A percentile compares a stretch with the other conserved stretches of the same genome.
These are phyloP conservation scores for Suhomyces sp. DNA, from an alignment of 805 yeast species.

Conservation along the genomic window DNA sequence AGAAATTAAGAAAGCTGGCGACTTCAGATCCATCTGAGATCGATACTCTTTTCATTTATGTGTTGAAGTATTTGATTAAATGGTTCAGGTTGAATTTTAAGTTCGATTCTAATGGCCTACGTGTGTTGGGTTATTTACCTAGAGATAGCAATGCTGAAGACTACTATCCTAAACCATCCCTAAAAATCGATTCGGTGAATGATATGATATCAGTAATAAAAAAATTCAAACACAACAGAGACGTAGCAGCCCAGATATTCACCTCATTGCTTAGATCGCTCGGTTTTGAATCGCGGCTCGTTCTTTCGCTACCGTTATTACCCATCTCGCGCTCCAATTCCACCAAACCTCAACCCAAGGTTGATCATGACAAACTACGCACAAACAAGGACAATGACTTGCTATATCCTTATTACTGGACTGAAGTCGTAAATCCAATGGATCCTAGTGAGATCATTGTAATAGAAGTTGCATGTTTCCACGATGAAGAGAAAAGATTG, in stretches of 20 bases:
- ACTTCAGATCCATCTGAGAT: not conserved
- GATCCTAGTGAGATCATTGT: conserved; percentile 22
- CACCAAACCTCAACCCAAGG: conserved; percentile 21
- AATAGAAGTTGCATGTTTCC: conserved; percentile 28
- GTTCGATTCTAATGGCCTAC: conserved; percentile 26
- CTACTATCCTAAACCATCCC: conserved; percentile 21
- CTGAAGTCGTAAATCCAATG: conserved; percentile 32
- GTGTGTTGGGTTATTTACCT: conserved; percentile 29
- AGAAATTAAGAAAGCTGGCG: conserved; percentile 4
- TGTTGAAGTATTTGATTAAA: conserved; percentile 30
- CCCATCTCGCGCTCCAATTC: conserved; percentile 9
- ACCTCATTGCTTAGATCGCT: conserved; percentile 26
- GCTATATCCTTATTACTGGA: conserved; percentile 37
- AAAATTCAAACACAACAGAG: conserved; percentile 29
- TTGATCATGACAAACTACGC: conserved; percentile 16
- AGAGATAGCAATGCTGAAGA: conserved; percentile 6
- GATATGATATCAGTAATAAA: conserved; percentile 16
- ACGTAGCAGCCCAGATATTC: conserved; percentile 32
- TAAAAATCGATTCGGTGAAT: conserved; percentile 6
- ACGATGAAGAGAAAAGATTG: conserved; percentile 25
- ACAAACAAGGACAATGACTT: conserved; percentile 30
- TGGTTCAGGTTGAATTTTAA: conserved; percentile 34
- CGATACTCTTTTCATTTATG: conserved; percentile 23
- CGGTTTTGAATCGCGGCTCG: conserved; percentile 30
- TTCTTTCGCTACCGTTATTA: conserved; percentile 30